A percentile compares a stretch with the other conserved stretches of the same genome.
These are phyloP conservation scores for Juncus effusus DNA, from an alignment of 176 grass and related monocot genomes.

Conservation along the genomic window DNA sequence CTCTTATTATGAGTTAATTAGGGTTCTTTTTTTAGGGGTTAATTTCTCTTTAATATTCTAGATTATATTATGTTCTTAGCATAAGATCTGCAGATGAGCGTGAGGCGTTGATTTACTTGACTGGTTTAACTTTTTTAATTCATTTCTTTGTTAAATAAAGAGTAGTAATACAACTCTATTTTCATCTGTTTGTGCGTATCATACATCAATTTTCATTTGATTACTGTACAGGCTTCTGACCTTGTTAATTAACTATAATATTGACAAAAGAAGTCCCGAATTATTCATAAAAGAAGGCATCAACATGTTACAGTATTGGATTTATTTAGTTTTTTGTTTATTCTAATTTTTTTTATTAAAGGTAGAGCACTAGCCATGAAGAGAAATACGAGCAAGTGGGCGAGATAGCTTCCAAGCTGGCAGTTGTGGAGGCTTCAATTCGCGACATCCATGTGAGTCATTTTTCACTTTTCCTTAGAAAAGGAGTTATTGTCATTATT, in stretches of 20 bases:
- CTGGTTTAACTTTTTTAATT: conserved; percentile 18
- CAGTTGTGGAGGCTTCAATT: conserved; percentile 71
- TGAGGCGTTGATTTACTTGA: conserved; percentile 48
- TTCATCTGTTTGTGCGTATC: too few species aligned
- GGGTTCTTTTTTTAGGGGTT: too few species aligned
- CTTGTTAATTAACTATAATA: too few species aligned
- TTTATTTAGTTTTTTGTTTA: neutral
- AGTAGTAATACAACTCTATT: too few species aligned
- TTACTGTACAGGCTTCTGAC: too few species aligned
- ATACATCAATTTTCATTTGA: too few species aligned
- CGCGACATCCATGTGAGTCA: conserved; percentile 78
- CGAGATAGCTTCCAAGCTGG: conserved; percentile 86
- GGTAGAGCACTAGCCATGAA: conserved; percentile 88
- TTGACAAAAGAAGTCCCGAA: too few species aligned
- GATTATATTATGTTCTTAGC: too few species aligned
- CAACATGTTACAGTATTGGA: too few species aligned
- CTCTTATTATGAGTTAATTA: too few species aligned
- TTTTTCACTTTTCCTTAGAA: conserved; percentile 4
- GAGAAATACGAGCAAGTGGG: conserved; percentile 99
- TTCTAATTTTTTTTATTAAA: conserved; percentile 19
- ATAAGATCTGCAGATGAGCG: conserved; percentile 90
- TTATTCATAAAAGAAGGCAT: too few species aligned
- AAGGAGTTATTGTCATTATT: conserved; percentile 11
- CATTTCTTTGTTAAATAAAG: conserved; percentile 27
- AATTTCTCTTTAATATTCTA: too few species aligned